A percentile compares a stretch with the other conserved stretches of the same genome.
Evolutionary conservation across 2,329 filamentous ascomycete species (phyloP).

Genomic region (Penicillium italicum): DNA sequence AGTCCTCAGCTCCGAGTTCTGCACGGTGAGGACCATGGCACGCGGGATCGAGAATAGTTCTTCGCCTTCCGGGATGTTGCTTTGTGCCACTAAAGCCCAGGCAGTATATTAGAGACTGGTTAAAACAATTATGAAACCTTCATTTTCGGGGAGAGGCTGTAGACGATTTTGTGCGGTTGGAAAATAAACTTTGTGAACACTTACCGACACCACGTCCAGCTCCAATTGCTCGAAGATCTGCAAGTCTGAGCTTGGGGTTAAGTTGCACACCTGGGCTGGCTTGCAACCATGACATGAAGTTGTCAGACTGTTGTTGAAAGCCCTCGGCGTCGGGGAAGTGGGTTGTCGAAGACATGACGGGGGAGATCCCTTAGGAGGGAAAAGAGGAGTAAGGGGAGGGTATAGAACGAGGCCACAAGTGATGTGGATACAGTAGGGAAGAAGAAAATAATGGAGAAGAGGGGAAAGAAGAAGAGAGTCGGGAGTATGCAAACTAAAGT

Average conservation of each 20-base stretch:
- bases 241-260: constrained; percentile 56
- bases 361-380: constrained; percentile 6
- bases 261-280: constrained; percentile 51
- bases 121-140: constrained; percentile 10
- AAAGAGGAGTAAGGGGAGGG: constrained; percentile 9
- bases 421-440: constrained; percentile 10
- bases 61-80: constrained; percentile 69
- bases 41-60: constrained; percentile 78
- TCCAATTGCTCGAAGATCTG: constrained; percentile 54
- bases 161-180: constrained; percentile 19
- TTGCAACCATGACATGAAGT: constrained; percentile 58
- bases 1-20: constrained; percentile 65
- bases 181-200: constrained; percentile 27
- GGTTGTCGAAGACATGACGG: constrained; percentile 34
- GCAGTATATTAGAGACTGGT: constrained; percentile 21
- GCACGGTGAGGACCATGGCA: constrained; percentile 63
- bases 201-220: constrained; percentile 63
- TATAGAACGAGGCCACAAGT: not conserved
- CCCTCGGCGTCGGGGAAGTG: constrained; percentile 36
- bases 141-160: constrained; percentile 13
- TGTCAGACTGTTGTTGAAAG: constrained; percentile 47
- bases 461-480: constrained; percentile 19
- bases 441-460: constrained; percentile 8
- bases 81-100: constrained; percentile 58
- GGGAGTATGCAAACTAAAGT: constrained; percentile 10